Conservation (phyloP, 2,329 filamentous ascomycete species). For the Dactylellina parvicollis region DNA sequence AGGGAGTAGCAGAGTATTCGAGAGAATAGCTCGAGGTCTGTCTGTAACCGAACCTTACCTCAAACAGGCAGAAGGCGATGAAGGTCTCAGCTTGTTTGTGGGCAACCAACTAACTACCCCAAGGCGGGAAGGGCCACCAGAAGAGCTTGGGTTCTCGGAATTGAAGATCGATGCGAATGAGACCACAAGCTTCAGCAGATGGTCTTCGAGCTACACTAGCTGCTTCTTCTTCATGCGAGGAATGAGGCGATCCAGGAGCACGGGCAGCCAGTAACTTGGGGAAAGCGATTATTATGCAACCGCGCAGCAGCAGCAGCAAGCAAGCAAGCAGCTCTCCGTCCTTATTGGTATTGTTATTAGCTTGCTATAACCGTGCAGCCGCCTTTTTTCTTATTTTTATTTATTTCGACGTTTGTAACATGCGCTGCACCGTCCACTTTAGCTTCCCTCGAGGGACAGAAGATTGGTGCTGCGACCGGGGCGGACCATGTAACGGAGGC, state of each 20-base stretch:
- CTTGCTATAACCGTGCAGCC: conserved; percentile 17
- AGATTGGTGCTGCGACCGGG: conserved; percentile 47
- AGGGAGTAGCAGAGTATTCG: conserved; percentile 27
- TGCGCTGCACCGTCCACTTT: conserved; percentile 43
- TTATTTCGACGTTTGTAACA: conserved; percentile 36
- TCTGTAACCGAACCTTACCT: conserved; percentile 52
- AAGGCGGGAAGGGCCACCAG: conserved; percentile 46
- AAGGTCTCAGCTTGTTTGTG: conserved; percentile 51
- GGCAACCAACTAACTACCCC: conserved; percentile 48
- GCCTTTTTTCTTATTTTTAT: conserved; percentile 11
- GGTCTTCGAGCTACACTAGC: conserved; percentile 22
- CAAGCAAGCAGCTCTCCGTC: conserved; percentile 5
- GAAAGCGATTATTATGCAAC: conserved; percentile 22
- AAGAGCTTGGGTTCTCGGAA: conserved; percentile 25
- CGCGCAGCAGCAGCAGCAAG: conserved; percentile 1
- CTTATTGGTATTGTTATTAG: conserved; percentile 43
- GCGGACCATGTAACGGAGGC: conserved; percentile 28
- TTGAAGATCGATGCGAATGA: conserved; percentile 13
- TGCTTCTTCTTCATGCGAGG: conserved; percentile 47
- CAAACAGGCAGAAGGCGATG: conserved; percentile 53
- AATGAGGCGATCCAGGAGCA: conserved; percentile 50
- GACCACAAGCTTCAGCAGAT: conserved; percentile 42
- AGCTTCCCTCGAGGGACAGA: conserved; percentile 42
- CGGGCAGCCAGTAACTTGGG: conserved; percentile 34
- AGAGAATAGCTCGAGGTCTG: conserved; percentile 22